These are phyloP conservation scores for Dictyostelium citrinum DNA, from an alignment of 78 protist genomes.

Conservation along the genomic window DNA sequence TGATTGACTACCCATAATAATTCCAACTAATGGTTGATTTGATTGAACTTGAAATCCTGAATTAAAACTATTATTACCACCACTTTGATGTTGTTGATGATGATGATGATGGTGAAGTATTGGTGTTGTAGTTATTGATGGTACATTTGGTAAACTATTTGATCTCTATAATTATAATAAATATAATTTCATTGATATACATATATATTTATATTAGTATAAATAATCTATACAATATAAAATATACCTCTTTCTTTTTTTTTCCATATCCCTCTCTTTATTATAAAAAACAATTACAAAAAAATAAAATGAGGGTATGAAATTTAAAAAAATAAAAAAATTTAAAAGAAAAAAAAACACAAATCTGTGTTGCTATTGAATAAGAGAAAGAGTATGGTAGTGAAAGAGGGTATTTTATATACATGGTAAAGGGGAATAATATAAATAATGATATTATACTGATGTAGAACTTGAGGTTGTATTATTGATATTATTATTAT, in stretches of 20 bases:
- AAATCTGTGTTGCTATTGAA: not conserved
- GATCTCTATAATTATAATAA: not conserved
- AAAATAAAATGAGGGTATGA: not conserved
- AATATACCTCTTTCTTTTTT: not conserved
- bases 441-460: conserved; percentile 7
- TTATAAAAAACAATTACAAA: not conserved
- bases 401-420: not conserved
- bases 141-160: not conserved
- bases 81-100: conserved; percentile 1
- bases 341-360: not conserved
- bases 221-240: not conserved
- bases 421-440: not conserved
- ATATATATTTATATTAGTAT: not conserved
- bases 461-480: conserved; percentile 6
- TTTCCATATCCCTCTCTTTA: not conserved
- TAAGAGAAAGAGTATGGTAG: not conserved
- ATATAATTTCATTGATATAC: not conserved
- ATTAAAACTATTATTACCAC: not conserved
- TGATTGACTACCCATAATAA: conserved; percentile 95
- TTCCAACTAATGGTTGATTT: conserved; percentile 82
- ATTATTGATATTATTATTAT: not conserved
- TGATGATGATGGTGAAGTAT: not conserved
- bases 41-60: not conserved
- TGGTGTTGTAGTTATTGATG: not conserved
- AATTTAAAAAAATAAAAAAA: not conserved